Evolutionary conservation across 2,329 filamentous ascomycete genomes (phyloP).

Genomic region (Waltergamsia citrina): DNA sequence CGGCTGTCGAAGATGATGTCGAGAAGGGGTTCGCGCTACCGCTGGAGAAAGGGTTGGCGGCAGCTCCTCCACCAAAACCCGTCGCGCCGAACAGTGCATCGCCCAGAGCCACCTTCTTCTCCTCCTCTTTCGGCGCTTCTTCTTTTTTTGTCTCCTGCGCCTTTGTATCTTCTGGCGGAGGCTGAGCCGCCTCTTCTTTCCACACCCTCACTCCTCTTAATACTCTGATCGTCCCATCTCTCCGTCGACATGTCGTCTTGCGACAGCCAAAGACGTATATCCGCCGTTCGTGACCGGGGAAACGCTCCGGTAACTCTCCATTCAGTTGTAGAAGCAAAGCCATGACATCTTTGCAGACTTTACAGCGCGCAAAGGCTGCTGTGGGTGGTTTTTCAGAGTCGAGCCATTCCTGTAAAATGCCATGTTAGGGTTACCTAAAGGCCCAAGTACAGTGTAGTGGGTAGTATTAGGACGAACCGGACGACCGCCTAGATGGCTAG

Average conservation of each 20-base stretch:
- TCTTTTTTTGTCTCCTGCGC: constrained; percentile 9
- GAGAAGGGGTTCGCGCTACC: constrained; percentile 34
- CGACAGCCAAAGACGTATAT: constrained; percentile 82
- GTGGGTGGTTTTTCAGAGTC: constrained; percentile 62
- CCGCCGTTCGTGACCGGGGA: constrained; percentile 78
- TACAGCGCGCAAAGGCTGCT: constrained; percentile 72
- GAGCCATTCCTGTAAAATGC: constrained; percentile 84
- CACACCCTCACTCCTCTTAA: constrained; percentile 58
- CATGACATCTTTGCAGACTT: constrained; percentile 77
- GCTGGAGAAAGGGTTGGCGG: constrained; percentile 52
- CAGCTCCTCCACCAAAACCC: constrained; percentile 24
- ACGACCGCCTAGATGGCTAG: constrained; percentile 79
- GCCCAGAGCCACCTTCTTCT: constrained; percentile 39
- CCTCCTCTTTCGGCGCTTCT: constrained; percentile 18
- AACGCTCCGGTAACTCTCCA: constrained; percentile 77
- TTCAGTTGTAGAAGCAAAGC: constrained; percentile 83
- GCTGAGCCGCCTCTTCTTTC: constrained; percentile 29
- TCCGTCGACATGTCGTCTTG: constrained; percentile 68
- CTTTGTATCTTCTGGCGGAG: constrained; percentile 20
- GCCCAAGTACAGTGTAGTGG: too few species aligned
- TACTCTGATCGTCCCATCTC: constrained; percentile 70
- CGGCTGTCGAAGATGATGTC: constrained; percentile 8
- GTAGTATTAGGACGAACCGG: constrained; percentile 68
- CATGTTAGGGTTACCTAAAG: too few species aligned
- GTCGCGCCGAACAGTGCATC: constrained; percentile 63